Conservation (phyloP, 129 eudicot genomes). For the Flaveria trinervia region DNA sequence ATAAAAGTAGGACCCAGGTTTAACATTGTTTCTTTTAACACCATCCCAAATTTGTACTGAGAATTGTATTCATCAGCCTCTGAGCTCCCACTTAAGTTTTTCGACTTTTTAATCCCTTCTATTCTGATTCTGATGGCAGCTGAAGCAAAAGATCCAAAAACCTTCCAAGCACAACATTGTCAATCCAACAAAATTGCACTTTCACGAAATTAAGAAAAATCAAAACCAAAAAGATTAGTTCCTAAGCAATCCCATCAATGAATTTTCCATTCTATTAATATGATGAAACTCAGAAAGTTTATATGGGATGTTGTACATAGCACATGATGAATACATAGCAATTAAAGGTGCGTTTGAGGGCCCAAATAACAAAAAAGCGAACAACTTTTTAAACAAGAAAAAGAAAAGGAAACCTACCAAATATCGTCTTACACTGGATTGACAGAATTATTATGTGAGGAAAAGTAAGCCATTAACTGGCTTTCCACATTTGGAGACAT, state of each 20-base stretch:
- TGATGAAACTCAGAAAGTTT: not conserved
- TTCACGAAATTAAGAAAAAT: not conserved
- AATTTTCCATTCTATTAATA: slow-evolving; percentile 19
- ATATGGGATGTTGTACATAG: not conserved
- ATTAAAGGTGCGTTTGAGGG: slow-evolving; percentile 5
- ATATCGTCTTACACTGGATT: not conserved
- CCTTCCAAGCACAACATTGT: slow-evolving; percentile 49
- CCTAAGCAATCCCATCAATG: slow-evolving; percentile 12
- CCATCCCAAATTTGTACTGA: slow-evolving; percentile 70
- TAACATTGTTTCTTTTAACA: slow-evolving; percentile 91
- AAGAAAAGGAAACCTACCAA: not conserved
- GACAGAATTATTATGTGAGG: not conserved
- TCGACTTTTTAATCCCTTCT: slow-evolving; percentile 39
- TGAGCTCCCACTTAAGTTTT: slow-evolving; percentile 38
- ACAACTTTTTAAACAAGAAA: not conserved
- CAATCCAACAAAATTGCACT: slow-evolving; percentile 28
- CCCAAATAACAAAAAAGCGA: not conserved
- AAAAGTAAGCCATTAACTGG: not conserved
- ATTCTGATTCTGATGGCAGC: slow-evolving; percentile 75
- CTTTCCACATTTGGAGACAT: not conserved
- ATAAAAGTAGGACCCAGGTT: slow-evolving; percentile 94
- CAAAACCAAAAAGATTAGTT: not conserved
- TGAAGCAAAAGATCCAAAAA: slow-evolving; percentile 69
- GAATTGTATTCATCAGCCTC: slow-evolving; percentile 43
- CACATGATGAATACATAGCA: slow-evolving; percentile 8